phyloP scores from a whole-genome alignment of 306 rosid species.

The Inga leiocalycina region DNA sequence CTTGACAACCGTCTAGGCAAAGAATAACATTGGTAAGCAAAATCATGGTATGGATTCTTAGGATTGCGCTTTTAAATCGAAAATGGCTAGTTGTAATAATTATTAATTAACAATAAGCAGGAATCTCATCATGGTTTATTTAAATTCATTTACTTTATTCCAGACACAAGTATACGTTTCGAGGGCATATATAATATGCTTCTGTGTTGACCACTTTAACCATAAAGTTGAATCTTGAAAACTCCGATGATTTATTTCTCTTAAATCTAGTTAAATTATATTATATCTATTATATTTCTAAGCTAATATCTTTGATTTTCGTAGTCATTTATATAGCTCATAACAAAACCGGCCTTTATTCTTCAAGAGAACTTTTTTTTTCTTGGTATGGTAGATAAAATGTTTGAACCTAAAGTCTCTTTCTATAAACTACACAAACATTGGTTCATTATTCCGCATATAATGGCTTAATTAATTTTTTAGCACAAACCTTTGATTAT shows the following conservation, averaged over 20 bases:
- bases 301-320: neutral
- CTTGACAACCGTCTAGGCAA: conserved; percentile 44
- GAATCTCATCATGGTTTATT: conserved; percentile 39
- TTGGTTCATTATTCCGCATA: neutral
- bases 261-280: neutral
- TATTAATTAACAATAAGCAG: conserved; percentile 23
- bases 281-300: conserved; percentile 8
- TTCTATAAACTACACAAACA: neutral
- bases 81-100: conserved; percentile 20
- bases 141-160: conserved; percentile 40
- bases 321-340: neutral
- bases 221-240: conserved; percentile 38
- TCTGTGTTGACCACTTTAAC: conserved; percentile 26
- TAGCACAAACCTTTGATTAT: neutral
- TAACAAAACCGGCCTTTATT: neutral
- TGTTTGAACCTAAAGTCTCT: neutral
- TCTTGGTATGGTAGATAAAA: too few relatives aligned
- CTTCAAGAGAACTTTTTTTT: neutral
- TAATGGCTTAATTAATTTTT: neutral
- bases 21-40: conserved; percentile 45
- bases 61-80: conserved; percentile 28
- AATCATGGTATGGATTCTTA: conserved; percentile 39
- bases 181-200: conserved; percentile 30
- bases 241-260: conserved; percentile 8
- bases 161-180: conserved; percentile 12